Percentiles rank a stretch among this genome's conserved stretches.
Conservation (phyloP, 2,329 filamentous ascomycete species). For the Colletotrichum tamarilloi region DNA sequence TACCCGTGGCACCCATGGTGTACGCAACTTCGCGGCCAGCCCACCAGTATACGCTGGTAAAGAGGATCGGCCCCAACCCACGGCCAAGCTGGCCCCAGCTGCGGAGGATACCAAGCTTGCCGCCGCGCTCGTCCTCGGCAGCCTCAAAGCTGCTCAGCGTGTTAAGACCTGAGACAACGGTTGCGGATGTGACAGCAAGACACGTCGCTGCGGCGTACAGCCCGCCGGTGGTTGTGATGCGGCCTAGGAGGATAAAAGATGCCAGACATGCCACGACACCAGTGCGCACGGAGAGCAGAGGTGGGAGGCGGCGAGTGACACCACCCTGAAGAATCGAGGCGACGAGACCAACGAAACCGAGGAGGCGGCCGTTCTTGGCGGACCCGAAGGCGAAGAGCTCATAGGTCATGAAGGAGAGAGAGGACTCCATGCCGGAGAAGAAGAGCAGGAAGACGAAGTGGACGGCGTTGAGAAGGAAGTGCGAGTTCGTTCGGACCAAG, state of each 20-base stretch:
- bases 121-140: conserved; percentile 80
- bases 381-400: conserved; percentile 89
- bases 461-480: conserved; percentile 82
- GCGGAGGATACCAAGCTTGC: conserved; percentile 86
- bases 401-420: conserved; percentile 96
- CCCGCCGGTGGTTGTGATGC: conserved; percentile 72
- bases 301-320: conserved; percentile 86
- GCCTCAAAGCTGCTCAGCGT: conserved; percentile 93
- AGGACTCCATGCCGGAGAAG: conserved; percentile 99
- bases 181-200: conserved; percentile 90
- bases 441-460: conserved; percentile 95
- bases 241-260: conserved; percentile 83
- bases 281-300: conserved; percentile 81
- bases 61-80: conserved; percentile 86
- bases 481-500: conserved; percentile 79
- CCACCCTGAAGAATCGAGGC: conserved; percentile 93
- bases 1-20: conserved; percentile 80
- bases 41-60: conserved; percentile 99
- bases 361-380: conserved; percentile 82
- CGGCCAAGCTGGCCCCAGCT: conserved; percentile 88
- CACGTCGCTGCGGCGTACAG: conserved; percentile 87
- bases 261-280: conserved; percentile 82
- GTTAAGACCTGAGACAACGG: conserved; percentile 94
- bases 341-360: conserved; percentile 91
- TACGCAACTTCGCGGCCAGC: conserved; percentile 90